These are phyloP conservation scores for Globisporangium spinosum DNA, from an alignment of 352 stramenopile species.

Conservation along the genomic window DNA sequence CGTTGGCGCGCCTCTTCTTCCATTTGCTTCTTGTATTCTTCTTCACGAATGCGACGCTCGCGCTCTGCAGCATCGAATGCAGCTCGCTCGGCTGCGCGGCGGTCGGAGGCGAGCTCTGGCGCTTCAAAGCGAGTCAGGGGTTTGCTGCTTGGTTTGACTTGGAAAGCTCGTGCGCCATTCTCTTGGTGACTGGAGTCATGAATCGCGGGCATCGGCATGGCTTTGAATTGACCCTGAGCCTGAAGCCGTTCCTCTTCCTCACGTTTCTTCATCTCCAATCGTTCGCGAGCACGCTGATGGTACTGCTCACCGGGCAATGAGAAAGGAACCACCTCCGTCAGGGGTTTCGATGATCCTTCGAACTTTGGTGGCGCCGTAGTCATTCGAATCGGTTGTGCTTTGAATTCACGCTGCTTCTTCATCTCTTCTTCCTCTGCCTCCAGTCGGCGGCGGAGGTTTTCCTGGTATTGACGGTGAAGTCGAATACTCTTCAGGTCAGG, in stretches of 20 bases:
- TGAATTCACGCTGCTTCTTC: slow-evolving; percentile 56
- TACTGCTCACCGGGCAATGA: slow-evolving; percentile 48
- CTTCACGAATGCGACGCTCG: slow-evolving; percentile 56
- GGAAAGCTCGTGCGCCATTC: slow-evolving; percentile 14
- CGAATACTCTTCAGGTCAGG: slow-evolving; percentile 70
- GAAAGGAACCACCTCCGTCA: slow-evolving; percentile 70
- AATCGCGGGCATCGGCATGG: slow-evolving; percentile 65
- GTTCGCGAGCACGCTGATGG: slow-evolving; percentile 55
- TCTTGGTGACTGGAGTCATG: slow-evolving; percentile 21
- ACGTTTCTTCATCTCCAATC: slow-evolving; percentile 47
- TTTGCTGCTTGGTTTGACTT: slow-evolving; percentile 31
- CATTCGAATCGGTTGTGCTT: slow-evolving; percentile 66
- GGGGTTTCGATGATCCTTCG: slow-evolving; percentile 64
- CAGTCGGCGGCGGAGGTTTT: slow-evolving; percentile 57
- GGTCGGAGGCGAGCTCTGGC: slow-evolving; percentile 61
- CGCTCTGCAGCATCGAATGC: slow-evolving; percentile 68
- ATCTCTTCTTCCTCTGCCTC: slow-evolving; percentile 55
- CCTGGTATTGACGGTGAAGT: slow-evolving; percentile 66
- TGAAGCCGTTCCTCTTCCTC: slow-evolving; percentile 56
- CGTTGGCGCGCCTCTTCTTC: slow-evolving; percentile 46
- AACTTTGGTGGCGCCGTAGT: slow-evolving; percentile 52
- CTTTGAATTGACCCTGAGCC: slow-evolving; percentile 43
- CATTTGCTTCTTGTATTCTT: slow-evolving; percentile 51
- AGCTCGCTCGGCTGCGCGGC: slow-evolving; percentile 54
- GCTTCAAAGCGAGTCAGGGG: slow-evolving; percentile 42